Evolutionary conservation across 116 monocot species (phyloP).

Genomic region (Phalaenopsis hybrid): DNA sequence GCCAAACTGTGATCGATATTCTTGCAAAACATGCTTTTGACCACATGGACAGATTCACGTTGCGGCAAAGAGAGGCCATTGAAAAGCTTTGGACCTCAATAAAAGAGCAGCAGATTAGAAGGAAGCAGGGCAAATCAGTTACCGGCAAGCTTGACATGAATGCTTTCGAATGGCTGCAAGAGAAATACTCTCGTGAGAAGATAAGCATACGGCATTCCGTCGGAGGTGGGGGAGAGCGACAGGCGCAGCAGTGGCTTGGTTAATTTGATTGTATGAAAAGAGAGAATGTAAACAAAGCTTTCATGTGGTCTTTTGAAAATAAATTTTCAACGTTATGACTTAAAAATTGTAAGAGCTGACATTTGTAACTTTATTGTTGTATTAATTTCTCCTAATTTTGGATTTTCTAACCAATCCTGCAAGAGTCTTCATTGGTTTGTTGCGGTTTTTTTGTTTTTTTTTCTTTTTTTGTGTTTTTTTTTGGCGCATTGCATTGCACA

Average conservation of each 20-base stretch:
- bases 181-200: conserved; percentile 78
- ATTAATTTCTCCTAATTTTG: too few species aligned
- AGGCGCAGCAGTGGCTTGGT: conserved; percentile 78
- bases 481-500: too few species aligned
- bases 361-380: too few species aligned
- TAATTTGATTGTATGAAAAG: conserved; percentile 16
- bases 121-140: conserved; percentile 88
- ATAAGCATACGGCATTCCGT: conserved; percentile 81
- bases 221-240: conserved; percentile 73
- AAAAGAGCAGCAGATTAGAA: conserved; percentile 73
- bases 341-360: too few species aligned
- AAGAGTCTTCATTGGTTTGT: too few species aligned
- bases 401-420: too few species aligned
- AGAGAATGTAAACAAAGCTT: not conserved
- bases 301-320: too few species aligned
- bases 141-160: conserved; percentile 91
- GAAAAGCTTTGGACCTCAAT: conserved; percentile 81
- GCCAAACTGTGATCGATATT: conserved; percentile 87
- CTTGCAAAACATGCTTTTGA: conserved; percentile 87
- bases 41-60: conserved; percentile 51
- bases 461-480: too few species aligned
- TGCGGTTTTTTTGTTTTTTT: too few species aligned
- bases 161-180: conserved; percentile 83
- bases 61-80: conserved; percentile 69
- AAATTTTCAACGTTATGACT: too few species aligned